Evolutionary conservation across 345 rosid species (phyloP), one percentile per base, ranked within the genome.

Genomic region (Luvunga scandens): DNA sequence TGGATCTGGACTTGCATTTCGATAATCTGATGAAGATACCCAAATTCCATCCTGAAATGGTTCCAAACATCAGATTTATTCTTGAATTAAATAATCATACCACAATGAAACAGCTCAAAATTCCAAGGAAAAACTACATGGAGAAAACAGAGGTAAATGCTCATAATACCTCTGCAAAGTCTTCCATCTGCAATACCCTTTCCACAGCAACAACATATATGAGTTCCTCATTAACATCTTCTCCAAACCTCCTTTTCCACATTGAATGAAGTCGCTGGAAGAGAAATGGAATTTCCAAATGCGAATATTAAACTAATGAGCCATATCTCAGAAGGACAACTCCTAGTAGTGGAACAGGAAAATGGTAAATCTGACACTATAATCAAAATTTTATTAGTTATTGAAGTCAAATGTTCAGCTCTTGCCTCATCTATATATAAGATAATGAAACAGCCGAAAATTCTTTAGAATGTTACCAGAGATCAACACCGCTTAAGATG

Each of bases 181-280:
- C 94, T 85, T 92, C 98, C 79, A 90, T 89, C 78, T 95, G 98
- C 45, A 91, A 93, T n/a, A 95, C 89, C 39, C 88, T 79, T 67
- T 95, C 95, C n/a, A 92, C 90, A 30, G 83, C 81, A 80, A 95
- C 83, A 61, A 85, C 80, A 80, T 87, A 88, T 62, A 95, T 62
- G 73, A 79, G 88, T 55, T 88, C 90, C 68, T 83, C 89, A 72
- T 85, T 87, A 36, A 85, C 91, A 72, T 86, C 89, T 79, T 88
- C 91, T 6, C 94, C 97, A 83, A 93, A 93, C 79, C 88, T 90
- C 84, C 87, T 92, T 78, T 64, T 84, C 98, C 98, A 95, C n/a
- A 77, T 62, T n/a, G 93, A 83, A 74, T 56, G 85, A 85, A 90
- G 85, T 88, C 88, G 77, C 98, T 93, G 81, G 50, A 79, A 72